Base-by-base conservation (phyloP, 805 yeast species). In the Saccharomycopsis lassenensis region DNA sequence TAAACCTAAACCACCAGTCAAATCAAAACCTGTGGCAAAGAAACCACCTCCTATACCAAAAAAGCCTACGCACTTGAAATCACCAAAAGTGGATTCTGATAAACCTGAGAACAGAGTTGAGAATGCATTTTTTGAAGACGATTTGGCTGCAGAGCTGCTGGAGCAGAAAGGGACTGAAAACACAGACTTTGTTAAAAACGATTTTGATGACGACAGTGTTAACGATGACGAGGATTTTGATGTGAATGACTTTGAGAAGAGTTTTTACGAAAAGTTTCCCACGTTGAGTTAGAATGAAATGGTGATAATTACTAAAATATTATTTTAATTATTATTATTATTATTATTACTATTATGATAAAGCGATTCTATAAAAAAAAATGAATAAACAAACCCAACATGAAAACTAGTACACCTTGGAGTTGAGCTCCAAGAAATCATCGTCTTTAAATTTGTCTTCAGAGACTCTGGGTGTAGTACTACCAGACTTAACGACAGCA, bases 11-110 rank as follows among this genome's bases (percentile, higher is more conserved):
- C 17, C 25, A 33, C 23, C 36, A 14, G 20, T 16, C 6, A 18
- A 30, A 4, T 24, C 19, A 14, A 21, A 20, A 15, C 3, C n/a
- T 3, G 36, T 17, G 18, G 7, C 22, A 16, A 31, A 29, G 18
- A 42, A 42, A 29, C 46, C 46, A 14, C 46, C 46, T 11, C 45
- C 46, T 18, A 32, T 35, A 17, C 46, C 46, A 7, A 43, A 43
- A 19, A 43, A 43, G 24, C 46, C 46, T 8, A 30, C 37, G 5
- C 44, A 43, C 24, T 37, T 43, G 33, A 32, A 19, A 11, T 42
- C 46, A 10, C 42, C 45, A 4, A 43, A 40, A 29, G 19, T 33
- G 12, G 31, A 41, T 18, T 10, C 32, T 8, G 26, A 39, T 14
- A 18, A 32, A 22, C 12, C 11, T 30, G 39, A 34, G 7, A 34